phyloP scores from a whole-genome alignment of 768 basidiomycete genomes.

The Auricularia heimuer region DNA sequence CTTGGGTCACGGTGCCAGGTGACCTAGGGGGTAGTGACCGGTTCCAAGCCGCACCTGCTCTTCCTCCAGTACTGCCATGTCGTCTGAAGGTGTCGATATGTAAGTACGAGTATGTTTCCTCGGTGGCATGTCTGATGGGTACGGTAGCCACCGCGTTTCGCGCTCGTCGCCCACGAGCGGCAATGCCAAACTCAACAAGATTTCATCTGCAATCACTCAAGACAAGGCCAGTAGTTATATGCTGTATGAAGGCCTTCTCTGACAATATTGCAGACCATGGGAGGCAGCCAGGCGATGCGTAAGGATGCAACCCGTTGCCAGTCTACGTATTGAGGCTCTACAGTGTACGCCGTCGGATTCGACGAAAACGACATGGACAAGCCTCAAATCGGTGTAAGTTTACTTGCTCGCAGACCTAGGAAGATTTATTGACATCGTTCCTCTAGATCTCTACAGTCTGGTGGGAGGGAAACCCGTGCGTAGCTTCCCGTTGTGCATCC shows the following conservation, averaged over 20 bases:
- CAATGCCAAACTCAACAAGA: conserved; percentile 56
- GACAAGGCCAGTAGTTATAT: conserved; percentile 46
- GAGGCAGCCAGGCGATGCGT: conserved; percentile 85
- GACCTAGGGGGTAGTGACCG: background rate
- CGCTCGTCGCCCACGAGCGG: conserved; percentile 19
- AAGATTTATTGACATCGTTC: conserved; percentile 7
- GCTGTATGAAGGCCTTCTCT: background rate
- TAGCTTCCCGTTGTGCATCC: conserved; percentile 3
- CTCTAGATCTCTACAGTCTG: conserved; percentile 72
- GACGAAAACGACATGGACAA: conserved; percentile 75
- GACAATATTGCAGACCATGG: conserved; percentile 35
- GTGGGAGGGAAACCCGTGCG: conserved; percentile 64
- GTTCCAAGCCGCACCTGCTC: background rate
- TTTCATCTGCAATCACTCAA: conserved; percentile 66
- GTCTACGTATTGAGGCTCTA: background rate
- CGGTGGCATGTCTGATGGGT: conserved; percentile 5
- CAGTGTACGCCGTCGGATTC: conserved; percentile 69
- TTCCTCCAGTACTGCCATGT: conserved; percentile 28
- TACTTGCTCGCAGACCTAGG: conserved; percentile 1
- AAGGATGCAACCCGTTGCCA: conserved; percentile 15
- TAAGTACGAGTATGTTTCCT: conserved; percentile 16
- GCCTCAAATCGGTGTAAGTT: conserved; percentile 47
- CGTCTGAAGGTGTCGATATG: conserved; percentile 49
- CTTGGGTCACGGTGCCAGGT: background rate
- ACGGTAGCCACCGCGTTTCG: conserved; percentile 32